Percentiles rank a stretch among this genome's conserved stretches.
Evolutionary conservation across 768 basidiomycete species (phyloP).

Genomic region (Hortiboletus campestris): DNA sequence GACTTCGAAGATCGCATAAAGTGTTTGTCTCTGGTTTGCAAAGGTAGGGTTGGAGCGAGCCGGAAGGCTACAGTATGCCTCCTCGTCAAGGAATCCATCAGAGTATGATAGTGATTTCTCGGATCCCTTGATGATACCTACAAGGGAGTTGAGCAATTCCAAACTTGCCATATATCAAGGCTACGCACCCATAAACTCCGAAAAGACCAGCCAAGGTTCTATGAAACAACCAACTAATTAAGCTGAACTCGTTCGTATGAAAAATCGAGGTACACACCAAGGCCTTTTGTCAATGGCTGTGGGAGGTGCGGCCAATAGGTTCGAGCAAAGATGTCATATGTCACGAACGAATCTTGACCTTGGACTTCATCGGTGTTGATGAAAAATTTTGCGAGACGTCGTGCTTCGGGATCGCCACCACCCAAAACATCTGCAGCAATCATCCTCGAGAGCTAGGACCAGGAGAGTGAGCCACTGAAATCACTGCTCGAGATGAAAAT

Average conservation of each 20-base stretch:
- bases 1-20: conserved; percentile 53
- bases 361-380: conserved; percentile 12
- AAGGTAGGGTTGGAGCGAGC: conserved; percentile 54
- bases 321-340: conserved; percentile 46
- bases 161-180: not conserved
- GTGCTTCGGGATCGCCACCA: conserved; percentile 1
- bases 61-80: conserved; percentile 48
- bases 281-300: no score
- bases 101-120: conserved; percentile 43
- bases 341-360: conserved; percentile 32
- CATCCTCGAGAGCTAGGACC: conserved; percentile 24
- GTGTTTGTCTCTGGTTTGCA: conserved; percentile 41
- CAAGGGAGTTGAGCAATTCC: not conserved
- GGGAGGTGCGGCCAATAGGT: not conserved
- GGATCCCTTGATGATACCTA: conserved; percentile 68
- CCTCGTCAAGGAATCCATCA: conserved; percentile 41
- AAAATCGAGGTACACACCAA: no score
- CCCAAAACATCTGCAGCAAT: conserved; percentile 23
- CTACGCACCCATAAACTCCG: conserved; percentile 59
- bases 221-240: no score
- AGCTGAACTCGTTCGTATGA: no score
- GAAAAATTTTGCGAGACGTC: conserved; percentile 13
- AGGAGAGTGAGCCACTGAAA: not conserved
- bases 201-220: conserved; percentile 32
- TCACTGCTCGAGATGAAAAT: no score